phyloP scores from a whole-genome alignment of 192 early-diverging fungal genomes.

The Entomortierella lignicola region DNA sequence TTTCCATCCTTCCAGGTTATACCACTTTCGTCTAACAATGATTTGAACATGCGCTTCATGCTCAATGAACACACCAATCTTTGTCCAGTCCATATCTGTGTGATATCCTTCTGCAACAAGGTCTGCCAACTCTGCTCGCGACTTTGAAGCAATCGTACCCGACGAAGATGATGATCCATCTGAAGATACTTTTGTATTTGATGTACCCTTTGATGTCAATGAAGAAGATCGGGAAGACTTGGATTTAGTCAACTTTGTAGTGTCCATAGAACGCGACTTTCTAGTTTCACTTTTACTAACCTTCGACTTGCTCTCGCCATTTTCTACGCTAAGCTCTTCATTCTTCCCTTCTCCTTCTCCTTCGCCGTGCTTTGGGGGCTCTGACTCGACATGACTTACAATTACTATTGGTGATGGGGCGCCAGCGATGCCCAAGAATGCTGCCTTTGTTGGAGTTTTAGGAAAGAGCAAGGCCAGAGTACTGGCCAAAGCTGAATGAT shows the following conservation, averaged over 20 bases:
- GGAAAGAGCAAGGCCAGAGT: conserved; percentile 24
- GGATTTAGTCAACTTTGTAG: background rate
- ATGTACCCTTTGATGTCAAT: background rate
- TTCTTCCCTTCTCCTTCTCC: background rate
- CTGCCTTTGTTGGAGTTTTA: conserved; percentile 13
- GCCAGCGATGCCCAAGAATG: conserved; percentile 15
- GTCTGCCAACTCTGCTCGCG: conserved; percentile 25
- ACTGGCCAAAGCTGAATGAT: conserved; percentile 18
- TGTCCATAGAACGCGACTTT: background rate
- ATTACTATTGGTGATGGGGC: conserved; percentile 39
- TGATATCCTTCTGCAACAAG: conserved; percentile 53
- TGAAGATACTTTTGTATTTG: too few relatives aligned
- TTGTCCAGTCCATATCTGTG: conserved; percentile 58
- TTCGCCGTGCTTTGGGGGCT: background rate
- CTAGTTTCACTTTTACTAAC: background rate
- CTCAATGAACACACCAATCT: conserved; percentile 56
- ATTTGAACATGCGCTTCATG: conserved; percentile 59
- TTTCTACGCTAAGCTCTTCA: background rate
- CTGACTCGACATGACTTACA: conserved; percentile 34
- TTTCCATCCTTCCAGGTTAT: conserved; percentile 56
- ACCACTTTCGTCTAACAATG: conserved; percentile 59
- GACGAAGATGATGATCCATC: conserved; percentile 1
- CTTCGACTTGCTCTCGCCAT: background rate
- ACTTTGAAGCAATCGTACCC: background rate
- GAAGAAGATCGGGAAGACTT: background rate